These are phyloP conservation scores for Medicago ruthenica DNA, from an alignment of 306 rosid genomes.

Conservation along the genomic window DNA sequence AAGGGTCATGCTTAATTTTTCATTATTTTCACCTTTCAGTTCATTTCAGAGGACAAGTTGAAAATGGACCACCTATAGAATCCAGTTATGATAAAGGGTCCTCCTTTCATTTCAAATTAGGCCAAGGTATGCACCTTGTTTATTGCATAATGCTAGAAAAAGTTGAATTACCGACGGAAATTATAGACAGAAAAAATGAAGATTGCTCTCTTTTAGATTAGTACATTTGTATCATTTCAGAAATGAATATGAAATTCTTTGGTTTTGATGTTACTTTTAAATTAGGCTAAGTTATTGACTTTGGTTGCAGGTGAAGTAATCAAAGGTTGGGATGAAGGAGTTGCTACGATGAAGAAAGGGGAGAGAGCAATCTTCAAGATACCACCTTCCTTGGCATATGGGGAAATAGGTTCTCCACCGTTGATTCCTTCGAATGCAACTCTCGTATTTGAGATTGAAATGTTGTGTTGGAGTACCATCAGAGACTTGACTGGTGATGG, in stretches of 20 bases:
- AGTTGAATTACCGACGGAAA: background rate
- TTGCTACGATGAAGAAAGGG: constrained; percentile 67
- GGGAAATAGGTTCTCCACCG: constrained; percentile 62
- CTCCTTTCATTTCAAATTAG: constrained; percentile 59
- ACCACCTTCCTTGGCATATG: constrained; percentile 70
- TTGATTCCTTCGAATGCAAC: constrained; percentile 62
- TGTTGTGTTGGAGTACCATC: constrained; percentile 59
- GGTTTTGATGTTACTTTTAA: background rate
- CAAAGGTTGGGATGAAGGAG: constrained; percentile 76
- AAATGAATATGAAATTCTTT: constrained; percentile 8
- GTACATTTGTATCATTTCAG: background rate
- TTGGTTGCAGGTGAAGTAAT: constrained; percentile 64
- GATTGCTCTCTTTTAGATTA: background rate
- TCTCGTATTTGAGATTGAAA: constrained; percentile 65
- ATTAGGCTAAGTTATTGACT: constrained; percentile 14
- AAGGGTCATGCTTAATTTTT: background rate
- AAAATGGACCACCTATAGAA: constrained; percentile 52
- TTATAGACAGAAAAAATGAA: background rate
- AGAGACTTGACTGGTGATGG: constrained; percentile 67
- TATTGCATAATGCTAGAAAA: background rate
- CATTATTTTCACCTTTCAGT: constrained; percentile 42
- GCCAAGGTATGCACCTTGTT: constrained; percentile 56
- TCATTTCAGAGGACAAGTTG: constrained; percentile 59
- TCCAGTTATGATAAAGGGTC: constrained; percentile 55
- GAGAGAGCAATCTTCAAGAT: constrained; percentile 71